These are phyloP conservation scores for Boletus semigastroideus DNA, from an alignment of 1,284 basidiomycete species.

Conservation along the genomic window DNA sequence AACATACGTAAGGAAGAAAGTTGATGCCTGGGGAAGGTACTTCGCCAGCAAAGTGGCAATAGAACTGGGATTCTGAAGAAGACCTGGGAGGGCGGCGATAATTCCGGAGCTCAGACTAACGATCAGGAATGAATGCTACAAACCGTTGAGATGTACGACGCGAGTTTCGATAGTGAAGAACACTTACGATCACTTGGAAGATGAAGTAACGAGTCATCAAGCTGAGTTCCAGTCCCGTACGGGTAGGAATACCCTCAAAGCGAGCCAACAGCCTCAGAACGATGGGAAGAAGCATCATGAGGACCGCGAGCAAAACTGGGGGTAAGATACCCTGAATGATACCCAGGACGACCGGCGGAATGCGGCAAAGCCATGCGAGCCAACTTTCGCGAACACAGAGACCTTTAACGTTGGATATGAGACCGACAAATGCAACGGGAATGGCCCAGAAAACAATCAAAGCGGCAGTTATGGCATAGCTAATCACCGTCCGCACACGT, in stretches of 20 bases:
- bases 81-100: conserved; percentile 61
- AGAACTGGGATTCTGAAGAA: conserved; percentile 60
- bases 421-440: conserved; percentile 84
- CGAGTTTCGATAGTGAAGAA: not conserved
- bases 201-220: conserved; percentile 91
- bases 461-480: conserved; percentile 61
- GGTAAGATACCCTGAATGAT: conserved; percentile 93
- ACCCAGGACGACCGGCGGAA: conserved; percentile 67
- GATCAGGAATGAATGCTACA: conserved; percentile 85
- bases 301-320: conserved; percentile 78
- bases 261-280: conserved; percentile 74
- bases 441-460: conserved; percentile 74
- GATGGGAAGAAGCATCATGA: conserved; percentile 92
- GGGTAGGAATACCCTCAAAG: conserved; percentile 81
- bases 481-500: conserved; percentile 57
- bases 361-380: conserved; percentile 80
- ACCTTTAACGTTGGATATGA: conserved; percentile 78
- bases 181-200: conserved; percentile 84
- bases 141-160: not conserved
- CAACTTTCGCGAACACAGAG: conserved; percentile 67
- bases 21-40: conserved; percentile 82
- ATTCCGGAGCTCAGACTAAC: conserved; percentile 83
- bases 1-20: conserved; percentile 90
- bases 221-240: conserved; percentile 82
- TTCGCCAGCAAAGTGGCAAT: conserved; percentile 68